These are phyloP conservation scores for Dianthus caryophyllus DNA, from an alignment of 148 eudicot species.

Conservation along the genomic window DNA sequence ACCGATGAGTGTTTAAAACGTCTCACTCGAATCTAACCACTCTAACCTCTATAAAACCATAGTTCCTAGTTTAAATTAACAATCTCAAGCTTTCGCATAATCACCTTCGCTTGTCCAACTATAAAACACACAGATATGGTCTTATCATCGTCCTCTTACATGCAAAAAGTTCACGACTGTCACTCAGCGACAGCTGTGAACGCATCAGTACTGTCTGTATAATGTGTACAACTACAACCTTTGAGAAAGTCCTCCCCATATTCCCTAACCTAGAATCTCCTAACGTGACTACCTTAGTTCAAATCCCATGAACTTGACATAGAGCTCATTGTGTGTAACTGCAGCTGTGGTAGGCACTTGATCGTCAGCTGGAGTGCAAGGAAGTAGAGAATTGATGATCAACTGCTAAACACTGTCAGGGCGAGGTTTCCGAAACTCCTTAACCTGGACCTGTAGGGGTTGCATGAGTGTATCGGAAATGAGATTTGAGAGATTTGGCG, in stretches of 20 bases:
- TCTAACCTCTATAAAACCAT: conserved; percentile 9
- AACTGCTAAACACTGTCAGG: conserved; percentile 6
- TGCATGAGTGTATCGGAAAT: conserved; percentile 12
- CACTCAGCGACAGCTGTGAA: background rate
- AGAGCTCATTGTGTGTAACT: too few species aligned
- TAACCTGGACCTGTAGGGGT: conserved; percentile 10
- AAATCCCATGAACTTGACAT: conserved; percentile 14
- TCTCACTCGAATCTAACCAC: conserved; percentile 2
- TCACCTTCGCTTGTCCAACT: conserved; percentile 14
- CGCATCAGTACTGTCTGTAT: background rate
- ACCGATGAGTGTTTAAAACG: conserved; percentile 2
- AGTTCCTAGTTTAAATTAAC: conserved; percentile 14
- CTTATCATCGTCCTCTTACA: conserved; percentile 15
- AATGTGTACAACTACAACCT: conserved; percentile 12
- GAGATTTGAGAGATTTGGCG: conserved; percentile 8
- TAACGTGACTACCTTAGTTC: conserved; percentile 14
- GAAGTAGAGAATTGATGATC: conserved; percentile 17
- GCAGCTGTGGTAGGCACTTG: conserved; percentile 8
- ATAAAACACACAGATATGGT: conserved; percentile 10
- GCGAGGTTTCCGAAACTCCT: too few species aligned
- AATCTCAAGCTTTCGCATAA: conserved; percentile 13
- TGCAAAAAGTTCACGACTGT: background rate
- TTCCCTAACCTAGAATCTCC: conserved; percentile 8
- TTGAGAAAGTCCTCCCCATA: too few species aligned
- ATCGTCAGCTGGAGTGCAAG: conserved; percentile 12